A percentile compares a stretch with the other conserved stretches of the same genome.
Conservation (phyloP, 169 alveolate genomes). For the Perkinsus marinus region DNA sequence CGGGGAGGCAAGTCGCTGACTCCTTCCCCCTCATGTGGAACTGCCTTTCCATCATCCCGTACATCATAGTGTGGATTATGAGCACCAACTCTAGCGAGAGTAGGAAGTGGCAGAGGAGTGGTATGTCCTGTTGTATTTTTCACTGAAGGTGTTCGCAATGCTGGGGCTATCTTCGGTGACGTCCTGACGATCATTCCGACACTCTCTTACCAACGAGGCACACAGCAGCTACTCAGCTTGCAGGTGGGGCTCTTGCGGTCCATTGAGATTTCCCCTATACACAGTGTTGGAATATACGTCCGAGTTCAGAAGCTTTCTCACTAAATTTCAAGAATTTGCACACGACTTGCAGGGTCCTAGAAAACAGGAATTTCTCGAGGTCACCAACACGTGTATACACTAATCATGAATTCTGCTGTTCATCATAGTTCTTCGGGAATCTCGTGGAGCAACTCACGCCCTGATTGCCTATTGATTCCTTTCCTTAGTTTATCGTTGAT, state of each 20-base stretch:
- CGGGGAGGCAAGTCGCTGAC: neutral
- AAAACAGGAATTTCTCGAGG: too few relatives aligned
- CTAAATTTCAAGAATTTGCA: too few relatives aligned
- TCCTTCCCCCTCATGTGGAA: neutral
- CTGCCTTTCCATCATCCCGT: neutral
- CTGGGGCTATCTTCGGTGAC: neutral
- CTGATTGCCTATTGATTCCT: too few relatives aligned
- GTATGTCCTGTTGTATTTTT: neutral
- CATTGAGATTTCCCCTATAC: too few relatives aligned
- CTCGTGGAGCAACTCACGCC: too few relatives aligned
- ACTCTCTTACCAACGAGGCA: neutral
- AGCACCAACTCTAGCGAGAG: neutral
- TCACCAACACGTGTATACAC: too few relatives aligned
- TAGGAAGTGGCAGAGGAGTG: neutral
- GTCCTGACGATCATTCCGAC: neutral
- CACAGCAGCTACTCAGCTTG: neutral
- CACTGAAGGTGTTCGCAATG: neutral
- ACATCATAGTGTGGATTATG: neutral
- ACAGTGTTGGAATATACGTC: too few relatives aligned
- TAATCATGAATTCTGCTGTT: too few relatives aligned
- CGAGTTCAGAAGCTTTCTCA: too few relatives aligned
- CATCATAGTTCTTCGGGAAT: too few relatives aligned
- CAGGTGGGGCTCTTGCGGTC: too few relatives aligned
- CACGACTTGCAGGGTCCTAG: too few relatives aligned
- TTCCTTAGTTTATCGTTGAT: neutral